Percentiles rank a stretch among this genome's conserved stretches.
Conservation (phyloP, 805 yeast genomes). For the Spathaspora boniae region DNA sequence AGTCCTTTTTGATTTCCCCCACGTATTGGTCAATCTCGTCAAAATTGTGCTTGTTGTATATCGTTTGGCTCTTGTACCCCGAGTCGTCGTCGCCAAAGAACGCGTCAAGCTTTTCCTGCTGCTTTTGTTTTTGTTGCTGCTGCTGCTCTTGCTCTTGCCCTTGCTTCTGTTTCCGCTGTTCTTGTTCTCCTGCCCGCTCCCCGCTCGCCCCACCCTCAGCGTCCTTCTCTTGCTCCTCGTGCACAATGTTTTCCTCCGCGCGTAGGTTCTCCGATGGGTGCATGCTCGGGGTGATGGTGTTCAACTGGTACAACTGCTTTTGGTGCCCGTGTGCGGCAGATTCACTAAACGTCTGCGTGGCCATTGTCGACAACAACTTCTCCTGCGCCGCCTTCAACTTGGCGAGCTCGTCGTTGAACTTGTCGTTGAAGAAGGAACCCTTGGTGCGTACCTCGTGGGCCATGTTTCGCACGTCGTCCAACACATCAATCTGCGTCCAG, state of each 20-base stretch:
- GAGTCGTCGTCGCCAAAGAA: slow-evolving; percentile 21
- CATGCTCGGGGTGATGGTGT: not conserved
- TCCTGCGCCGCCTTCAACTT: slow-evolving; percentile 56
- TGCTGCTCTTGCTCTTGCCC: too few species aligned
- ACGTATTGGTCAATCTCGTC: slow-evolving; percentile 49
- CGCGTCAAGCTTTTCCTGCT: slow-evolving; percentile 20
- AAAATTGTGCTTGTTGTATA: slow-evolving; percentile 51
- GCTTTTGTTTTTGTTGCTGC: slow-evolving; percentile 18
- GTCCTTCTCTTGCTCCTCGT: slow-evolving; percentile 7
- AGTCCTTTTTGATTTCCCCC: slow-evolving; percentile 43
- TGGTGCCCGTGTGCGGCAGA: slow-evolving; percentile 16
- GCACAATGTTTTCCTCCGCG: slow-evolving; percentile 16
- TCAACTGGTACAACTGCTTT: slow-evolving; percentile 17
- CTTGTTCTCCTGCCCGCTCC: too few species aligned
- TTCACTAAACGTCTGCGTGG: slow-evolving; percentile 24
- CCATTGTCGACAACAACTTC: slow-evolving; percentile 31
- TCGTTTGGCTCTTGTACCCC: slow-evolving; percentile 14
- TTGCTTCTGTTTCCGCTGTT: slow-evolving; percentile 16
- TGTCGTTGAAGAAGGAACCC: slow-evolving; percentile 49
- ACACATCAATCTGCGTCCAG: slow-evolving; percentile 84
- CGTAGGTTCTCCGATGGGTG: slow-evolving; percentile 2
- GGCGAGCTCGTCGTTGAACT: slow-evolving; percentile 50
- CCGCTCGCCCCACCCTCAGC: not conserved
- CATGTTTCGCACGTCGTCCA: slow-evolving; percentile 72
- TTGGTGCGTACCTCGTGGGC: slow-evolving; percentile 42